phyloP scores from a whole-genome alignment of 1,284 basidiomycete species.

The Lentinus polychrous region DNA sequence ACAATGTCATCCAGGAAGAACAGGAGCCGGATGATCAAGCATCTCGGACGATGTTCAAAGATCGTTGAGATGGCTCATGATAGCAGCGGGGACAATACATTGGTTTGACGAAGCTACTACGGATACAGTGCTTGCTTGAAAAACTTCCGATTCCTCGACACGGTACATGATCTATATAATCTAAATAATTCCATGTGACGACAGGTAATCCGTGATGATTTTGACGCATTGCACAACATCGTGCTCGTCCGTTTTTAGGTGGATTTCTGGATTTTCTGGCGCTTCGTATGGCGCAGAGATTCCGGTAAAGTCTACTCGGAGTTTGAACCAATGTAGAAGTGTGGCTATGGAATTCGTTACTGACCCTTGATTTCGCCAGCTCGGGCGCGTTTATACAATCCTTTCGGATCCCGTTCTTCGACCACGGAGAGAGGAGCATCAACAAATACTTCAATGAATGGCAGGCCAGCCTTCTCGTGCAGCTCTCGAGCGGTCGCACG shows the following conservation, averaged over 20 bases:
- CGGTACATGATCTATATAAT: background rate
- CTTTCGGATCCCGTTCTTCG: slow-evolving; percentile 94
- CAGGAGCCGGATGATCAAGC: slow-evolving; percentile 31
- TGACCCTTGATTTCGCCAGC: slow-evolving; percentile 94
- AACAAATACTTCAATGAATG: slow-evolving; percentile 93
- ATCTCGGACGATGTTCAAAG: too few species aligned
- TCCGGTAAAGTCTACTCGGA: slow-evolving; percentile 88
- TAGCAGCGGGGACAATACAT: background rate
- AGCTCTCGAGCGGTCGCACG: slow-evolving; percentile 80
- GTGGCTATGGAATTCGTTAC: slow-evolving; percentile 5
- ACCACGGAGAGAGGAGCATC: slow-evolving; percentile 89
- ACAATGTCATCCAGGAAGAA: slow-evolving; percentile 51
- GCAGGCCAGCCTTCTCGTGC: slow-evolving; percentile 67
- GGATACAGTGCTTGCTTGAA: too few species aligned
- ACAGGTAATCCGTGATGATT: slow-evolving; percentile 80
- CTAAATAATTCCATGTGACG: slow-evolving; percentile 50
- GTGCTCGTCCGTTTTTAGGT: slow-evolving; percentile 83
- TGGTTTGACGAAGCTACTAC: background rate
- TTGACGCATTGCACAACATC: slow-evolving; percentile 78
- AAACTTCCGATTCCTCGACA: background rate
- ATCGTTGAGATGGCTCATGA: background rate
- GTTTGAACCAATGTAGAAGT: background rate
- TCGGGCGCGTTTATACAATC: slow-evolving; percentile 95
- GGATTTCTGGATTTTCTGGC: slow-evolving; percentile 83
- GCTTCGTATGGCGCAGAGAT: slow-evolving; percentile 97